Percentiles rank a stretch among this genome's conserved stretches.
These are phyloP conservation scores for Gloeophyllum trabeum DNA, from an alignment of 768 basidiomycete species.

Conservation along the genomic window DNA sequence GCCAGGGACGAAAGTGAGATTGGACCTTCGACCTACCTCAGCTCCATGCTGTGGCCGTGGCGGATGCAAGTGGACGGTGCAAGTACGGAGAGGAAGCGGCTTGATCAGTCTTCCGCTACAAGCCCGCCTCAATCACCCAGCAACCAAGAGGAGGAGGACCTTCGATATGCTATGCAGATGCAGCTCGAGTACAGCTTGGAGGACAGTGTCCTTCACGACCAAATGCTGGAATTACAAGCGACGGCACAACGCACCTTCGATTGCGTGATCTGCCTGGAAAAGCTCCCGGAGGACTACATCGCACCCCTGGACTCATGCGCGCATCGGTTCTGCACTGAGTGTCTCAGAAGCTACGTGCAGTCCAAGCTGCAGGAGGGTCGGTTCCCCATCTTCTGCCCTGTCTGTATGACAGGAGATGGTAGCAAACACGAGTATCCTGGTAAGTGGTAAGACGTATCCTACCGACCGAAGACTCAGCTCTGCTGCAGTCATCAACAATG, in stretches of 20 bases:
- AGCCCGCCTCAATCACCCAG: too few relatives aligned
- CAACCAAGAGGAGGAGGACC: slow-evolving; percentile 6
- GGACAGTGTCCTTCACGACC: slow-evolving; percentile 22
- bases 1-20: too few relatives aligned
- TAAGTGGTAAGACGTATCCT: background rate
- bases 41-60: too few relatives aligned
- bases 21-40: too few relatives aligned
- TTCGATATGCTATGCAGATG: slow-evolving; percentile 15
- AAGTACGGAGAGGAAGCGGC: too few relatives aligned
- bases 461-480: background rate
- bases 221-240: slow-evolving; percentile 19
- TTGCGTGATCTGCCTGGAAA: slow-evolving; percentile 49
- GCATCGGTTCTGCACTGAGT: slow-evolving; percentile 44
- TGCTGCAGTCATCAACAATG: background rate
- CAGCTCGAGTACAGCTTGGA: slow-evolving; percentile 31
- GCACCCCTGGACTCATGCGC: slow-evolving; percentile 31
- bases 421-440: background rate
- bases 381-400: slow-evolving; percentile 53
- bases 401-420: slow-evolving; percentile 27
- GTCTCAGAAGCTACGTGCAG: slow-evolving; percentile 29
- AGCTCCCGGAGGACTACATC: slow-evolving; percentile 27
- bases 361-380: slow-evolving; percentile 38
- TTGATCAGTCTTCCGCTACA: too few relatives aligned
- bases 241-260: slow-evolving; percentile 25
- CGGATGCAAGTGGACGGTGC: too few relatives aligned